Evolutionary conservation across 2,329 filamentous ascomycete genomes (phyloP), one percentile per base, ranked within the genome.

Genomic region (Clarireedia hainanense): DNA sequence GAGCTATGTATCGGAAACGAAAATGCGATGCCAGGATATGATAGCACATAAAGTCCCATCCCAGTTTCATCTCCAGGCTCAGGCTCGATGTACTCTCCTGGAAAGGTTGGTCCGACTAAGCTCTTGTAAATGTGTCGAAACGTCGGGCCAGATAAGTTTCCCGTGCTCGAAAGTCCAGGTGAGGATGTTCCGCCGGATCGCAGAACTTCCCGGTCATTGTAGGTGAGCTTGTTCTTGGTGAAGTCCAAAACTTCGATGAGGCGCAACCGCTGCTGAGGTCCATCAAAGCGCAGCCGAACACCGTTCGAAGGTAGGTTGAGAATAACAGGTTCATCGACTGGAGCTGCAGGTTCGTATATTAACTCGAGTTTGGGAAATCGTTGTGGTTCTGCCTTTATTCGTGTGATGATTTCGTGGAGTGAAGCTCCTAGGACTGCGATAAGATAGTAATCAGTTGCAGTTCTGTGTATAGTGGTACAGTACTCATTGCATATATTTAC

Each of bases 211-310:
- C 85, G 84, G 60, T 82, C 81, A 65, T 89, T 94, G 73, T 96
- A 95, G 17, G 85, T 84, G 59, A 97, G 82, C 59, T 85, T 81
- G 60, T 84, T 90, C 70, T 90, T 94, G 47, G 86, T 84, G 68
- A 99, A 96, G 73, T 97, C 91, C 53, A 89, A 73, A 6, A 97
- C 83, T 71, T 99, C 94, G 63, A 99, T 89, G 59, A 99, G 75
- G 2, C 94, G 88, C 43, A 99, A 75, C 37, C 92, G 84, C 72
- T 99, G 94, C 66, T 97, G 91, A 4, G 89, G 85, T 0, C 91
- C 94, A 68, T 99, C 94, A 68, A 99, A 99, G 43, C 89, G 89
- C 52, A 99, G 75, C 12, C 92, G 87, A 30, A 99, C 72, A 27
- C 94, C 94, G 72, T 97, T 99, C 3, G 83, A 80, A 1, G 91